Percentiles rank a stretch among this genome's conserved stretches.
These are phyloP conservation scores for Cystobasidiaceae sp. DNA, from an alignment of 1,284 basidiomycete genomes.

Conservation along the genomic window DNA sequence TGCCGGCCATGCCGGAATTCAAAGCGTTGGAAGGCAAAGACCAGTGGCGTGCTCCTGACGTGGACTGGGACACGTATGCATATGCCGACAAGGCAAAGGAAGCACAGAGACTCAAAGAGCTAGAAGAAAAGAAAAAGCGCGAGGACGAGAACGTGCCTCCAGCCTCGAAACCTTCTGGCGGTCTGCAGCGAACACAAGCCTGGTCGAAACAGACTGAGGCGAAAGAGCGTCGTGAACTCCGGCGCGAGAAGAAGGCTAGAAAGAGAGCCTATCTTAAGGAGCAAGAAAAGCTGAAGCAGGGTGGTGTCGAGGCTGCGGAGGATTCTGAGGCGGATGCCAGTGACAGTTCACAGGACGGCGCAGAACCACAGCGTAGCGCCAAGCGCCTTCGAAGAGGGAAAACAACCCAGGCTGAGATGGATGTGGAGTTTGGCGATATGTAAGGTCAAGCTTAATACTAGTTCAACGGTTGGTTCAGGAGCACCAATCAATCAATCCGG, in stretches of 20 bases:
- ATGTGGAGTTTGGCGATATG: too few species aligned
- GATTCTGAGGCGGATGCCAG: too few species aligned
- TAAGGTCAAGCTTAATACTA: too few species aligned
- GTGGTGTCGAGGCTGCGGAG: too few species aligned
- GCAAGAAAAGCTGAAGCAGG: constrained; percentile 3
- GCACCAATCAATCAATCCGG: too few species aligned
- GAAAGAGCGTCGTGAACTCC: constrained; percentile 66
- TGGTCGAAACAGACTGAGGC: constrained; percentile 61
- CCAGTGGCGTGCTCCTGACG: constrained; percentile 64
- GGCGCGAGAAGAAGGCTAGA: constrained; percentile 56
- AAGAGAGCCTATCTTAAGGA: constrained; percentile 26
- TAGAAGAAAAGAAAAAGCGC: constrained; percentile 35
- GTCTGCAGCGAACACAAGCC: constrained; percentile 34
- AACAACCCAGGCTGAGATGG: too few species aligned
- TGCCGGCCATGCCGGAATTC: constrained; percentile 96
- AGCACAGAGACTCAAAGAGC: constrained; percentile 60
- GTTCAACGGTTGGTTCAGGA: too few species aligned
- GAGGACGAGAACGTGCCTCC: not conserved
- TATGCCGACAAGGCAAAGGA: constrained; percentile 78
- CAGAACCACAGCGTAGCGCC: too few species aligned
- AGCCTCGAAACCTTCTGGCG: not conserved
- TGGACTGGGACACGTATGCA: constrained; percentile 72
- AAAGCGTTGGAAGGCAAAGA: constrained; percentile 45
- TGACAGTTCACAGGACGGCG: too few species aligned
- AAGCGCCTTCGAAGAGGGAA: too few species aligned